Evolutionary conservation across 805 yeast species (phyloP).

Genomic region (Zygosaccharomyces pseudorouxii): DNA sequence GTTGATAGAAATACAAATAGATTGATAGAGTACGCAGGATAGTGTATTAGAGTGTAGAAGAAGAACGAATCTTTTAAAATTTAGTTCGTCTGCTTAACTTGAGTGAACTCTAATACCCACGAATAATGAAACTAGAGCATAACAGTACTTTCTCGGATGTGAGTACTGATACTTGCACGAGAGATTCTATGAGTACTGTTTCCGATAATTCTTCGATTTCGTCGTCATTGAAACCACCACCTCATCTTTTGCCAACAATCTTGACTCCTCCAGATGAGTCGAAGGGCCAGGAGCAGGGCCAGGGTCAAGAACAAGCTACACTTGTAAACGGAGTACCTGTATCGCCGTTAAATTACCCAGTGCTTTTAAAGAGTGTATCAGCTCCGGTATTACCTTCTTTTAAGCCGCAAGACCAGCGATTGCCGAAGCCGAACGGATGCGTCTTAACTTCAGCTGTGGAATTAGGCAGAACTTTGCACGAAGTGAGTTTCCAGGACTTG

Average conservation of each 20-base stretch:
- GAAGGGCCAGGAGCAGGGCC: neutral
- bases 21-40: neutral
- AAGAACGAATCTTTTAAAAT: neutral
- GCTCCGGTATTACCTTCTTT: constrained; percentile 21
- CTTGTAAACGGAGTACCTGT: neutral
- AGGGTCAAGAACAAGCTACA: neutral
- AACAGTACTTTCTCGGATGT: constrained; percentile 5
- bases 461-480: constrained; percentile 15
- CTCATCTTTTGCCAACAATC: constrained; percentile 1
- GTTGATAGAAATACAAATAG: neutral
- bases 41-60: neutral
- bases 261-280: constrained; percentile 2
- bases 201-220: constrained; percentile 4
- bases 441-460: constrained; percentile 20
- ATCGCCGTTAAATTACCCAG: constrained; percentile 7
- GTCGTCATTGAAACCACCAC: constrained; percentile 2
- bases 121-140: constrained; percentile 3
- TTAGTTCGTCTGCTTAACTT: neutral
- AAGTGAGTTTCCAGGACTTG: constrained; percentile 7
- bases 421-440: constrained; percentile 23
- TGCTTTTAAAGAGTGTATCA: constrained; percentile 12
- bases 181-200: constrained; percentile 3
- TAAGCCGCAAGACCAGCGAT: constrained; percentile 25
- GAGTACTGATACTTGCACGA: constrained; percentile 5
- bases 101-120: neutral